Percentiles rank a stretch among this genome's conserved stretches.
phyloP scores from a whole-genome alignment of 1,284 basidiomycete genomes.

The Ceratobasidium sp. region DNA sequence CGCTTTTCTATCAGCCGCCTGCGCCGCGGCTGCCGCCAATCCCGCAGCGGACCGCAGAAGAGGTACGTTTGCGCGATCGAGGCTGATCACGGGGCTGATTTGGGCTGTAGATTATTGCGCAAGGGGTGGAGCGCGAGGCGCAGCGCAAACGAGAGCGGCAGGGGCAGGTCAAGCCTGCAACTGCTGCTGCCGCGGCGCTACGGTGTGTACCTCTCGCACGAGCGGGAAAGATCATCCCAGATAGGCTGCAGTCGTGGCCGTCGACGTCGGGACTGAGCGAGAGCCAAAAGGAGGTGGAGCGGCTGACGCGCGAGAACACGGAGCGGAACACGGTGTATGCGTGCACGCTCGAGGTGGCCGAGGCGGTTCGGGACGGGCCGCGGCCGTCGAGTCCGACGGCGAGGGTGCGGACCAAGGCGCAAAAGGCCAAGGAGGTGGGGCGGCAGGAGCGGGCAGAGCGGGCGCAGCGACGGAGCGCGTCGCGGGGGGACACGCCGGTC shows the following conservation, averaged over 20 bases:
- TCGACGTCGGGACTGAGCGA: slow-evolving; percentile 14
- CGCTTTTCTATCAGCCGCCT: slow-evolving; percentile 40
- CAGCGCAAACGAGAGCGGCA: slow-evolving; percentile 52
- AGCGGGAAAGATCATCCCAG: slow-evolving; percentile 31
- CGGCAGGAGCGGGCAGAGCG: slow-evolving; percentile 36
- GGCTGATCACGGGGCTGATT: neutral
- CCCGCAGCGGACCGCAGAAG: slow-evolving; percentile 32
- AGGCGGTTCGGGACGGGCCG: slow-evolving; percentile 11
- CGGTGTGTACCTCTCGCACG: slow-evolving; percentile 20
- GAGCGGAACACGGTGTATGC: slow-evolving; percentile 29
- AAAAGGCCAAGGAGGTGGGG: slow-evolving; percentile 43
- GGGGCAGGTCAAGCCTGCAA: slow-evolving; percentile 59
- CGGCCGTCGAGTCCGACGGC: slow-evolving; percentile 44
- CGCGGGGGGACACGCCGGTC: slow-evolving; percentile 7
- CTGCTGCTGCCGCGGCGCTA: slow-evolving; percentile 52
- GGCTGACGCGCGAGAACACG: slow-evolving; percentile 25
- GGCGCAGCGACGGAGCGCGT: slow-evolving; percentile 39
- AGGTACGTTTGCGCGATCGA: slow-evolving; percentile 3
- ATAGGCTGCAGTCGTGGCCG: slow-evolving; percentile 30
- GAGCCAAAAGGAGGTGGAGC: slow-evolving; percentile 33
- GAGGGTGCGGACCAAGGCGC: slow-evolving; percentile 44
- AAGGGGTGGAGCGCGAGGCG: slow-evolving; percentile 26
- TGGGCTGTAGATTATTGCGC: slow-evolving; percentile 28
- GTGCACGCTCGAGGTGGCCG: slow-evolving; percentile 21
- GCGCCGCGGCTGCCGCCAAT: slow-evolving; percentile 27